Percentiles rank a stretch among this genome's conserved stretches.
Conservation (phyloP, 768 basidiomycete species). For the Xerocomus brunneocitrinus region DNA sequence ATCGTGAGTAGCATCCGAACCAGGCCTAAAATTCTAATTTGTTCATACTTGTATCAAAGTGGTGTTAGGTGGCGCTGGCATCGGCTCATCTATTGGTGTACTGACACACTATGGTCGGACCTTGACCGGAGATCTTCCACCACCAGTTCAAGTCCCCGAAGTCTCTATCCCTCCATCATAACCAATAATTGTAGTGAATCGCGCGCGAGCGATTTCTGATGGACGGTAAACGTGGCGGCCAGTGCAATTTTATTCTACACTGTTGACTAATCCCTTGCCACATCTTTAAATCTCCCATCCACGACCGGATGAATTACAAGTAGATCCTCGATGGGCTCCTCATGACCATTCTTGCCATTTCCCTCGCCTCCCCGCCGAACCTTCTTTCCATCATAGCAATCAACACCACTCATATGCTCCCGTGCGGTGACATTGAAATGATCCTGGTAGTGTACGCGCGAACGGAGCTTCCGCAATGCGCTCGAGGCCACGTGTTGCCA, state of each 20-base stretch:
- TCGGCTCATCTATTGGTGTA: slow-evolving; percentile 60
- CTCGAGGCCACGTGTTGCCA: slow-evolving; percentile 47
- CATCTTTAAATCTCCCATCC: slow-evolving; percentile 65
- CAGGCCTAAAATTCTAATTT: background rate
- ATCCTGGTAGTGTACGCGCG: slow-evolving; percentile 50
- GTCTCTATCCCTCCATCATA: slow-evolving; percentile 14
- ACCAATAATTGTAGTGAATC: background rate
- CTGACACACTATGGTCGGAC: slow-evolving; percentile 52
- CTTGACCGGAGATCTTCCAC: slow-evolving; percentile 51
- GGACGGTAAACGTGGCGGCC: background rate
- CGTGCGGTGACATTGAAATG: slow-evolving; percentile 54
- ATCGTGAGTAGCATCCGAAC: slow-evolving; percentile 41
- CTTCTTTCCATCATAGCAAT: slow-evolving; percentile 62
- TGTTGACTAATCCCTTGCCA: slow-evolving; percentile 32
- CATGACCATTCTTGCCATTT: slow-evolving; percentile 8
- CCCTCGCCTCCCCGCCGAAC: slow-evolving; percentile 34
- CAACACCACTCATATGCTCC: slow-evolving; percentile 77
- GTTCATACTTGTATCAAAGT: slow-evolving; percentile 38
- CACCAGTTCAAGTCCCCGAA: slow-evolving; percentile 36
- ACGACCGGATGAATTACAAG: slow-evolving; percentile 55
- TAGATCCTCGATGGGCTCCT: slow-evolving; percentile 39
- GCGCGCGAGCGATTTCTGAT: background rate
- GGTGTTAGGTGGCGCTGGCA: slow-evolving; percentile 64
- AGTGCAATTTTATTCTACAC: slow-evolving; percentile 7
- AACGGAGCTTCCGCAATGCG: slow-evolving; percentile 43